Conservation (phyloP, 2,329 filamentous ascomycete genomes). For the Pseudomassariella vexata region DNA sequence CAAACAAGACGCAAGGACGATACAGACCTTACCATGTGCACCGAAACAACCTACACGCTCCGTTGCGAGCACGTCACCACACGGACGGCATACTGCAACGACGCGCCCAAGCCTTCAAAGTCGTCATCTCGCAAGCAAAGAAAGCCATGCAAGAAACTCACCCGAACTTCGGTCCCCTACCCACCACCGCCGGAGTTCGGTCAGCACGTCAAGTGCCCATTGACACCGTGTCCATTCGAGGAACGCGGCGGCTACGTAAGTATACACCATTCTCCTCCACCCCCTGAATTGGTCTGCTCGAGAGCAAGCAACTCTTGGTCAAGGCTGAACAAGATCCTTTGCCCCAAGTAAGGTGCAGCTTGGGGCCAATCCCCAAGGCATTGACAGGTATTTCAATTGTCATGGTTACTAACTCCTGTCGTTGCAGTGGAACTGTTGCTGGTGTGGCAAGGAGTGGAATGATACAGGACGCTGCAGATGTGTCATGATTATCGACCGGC, state of each 20-base stretch:
- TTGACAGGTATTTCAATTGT: too few relatives aligned
- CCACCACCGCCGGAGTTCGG: constrained; percentile 41
- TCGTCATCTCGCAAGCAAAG: constrained; percentile 18
- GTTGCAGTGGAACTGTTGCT: constrained; percentile 56
- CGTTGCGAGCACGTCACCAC: constrained; percentile 45
- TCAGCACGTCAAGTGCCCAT: constrained; percentile 35
- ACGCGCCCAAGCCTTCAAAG: constrained; percentile 25
- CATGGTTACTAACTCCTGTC: too few relatives aligned
- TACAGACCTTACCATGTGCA: constrained; percentile 42
- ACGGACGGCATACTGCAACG: constrained; percentile 36
- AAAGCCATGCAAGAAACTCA: constrained; percentile 36
- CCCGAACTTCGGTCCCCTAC: constrained; percentile 37
- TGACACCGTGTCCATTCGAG: constrained; percentile 44
- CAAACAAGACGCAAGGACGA: too few relatives aligned
- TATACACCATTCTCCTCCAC: too few relatives aligned
- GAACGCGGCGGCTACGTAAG: constrained; percentile 36
- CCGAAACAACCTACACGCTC: constrained; percentile 42
- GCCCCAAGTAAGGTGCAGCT: too few relatives aligned
- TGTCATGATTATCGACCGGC: constrained; percentile 46
- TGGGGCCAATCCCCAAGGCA: too few relatives aligned
- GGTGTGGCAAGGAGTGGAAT: constrained; percentile 50
- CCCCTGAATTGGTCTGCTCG: too few relatives aligned
- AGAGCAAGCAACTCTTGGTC: too few relatives aligned
- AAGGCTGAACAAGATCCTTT: too few relatives aligned
- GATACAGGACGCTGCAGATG: constrained; percentile 42